phyloP scores from a whole-genome alignment of 768 basidiomycete genomes.

The Lactarius hengduanensis region DNA sequence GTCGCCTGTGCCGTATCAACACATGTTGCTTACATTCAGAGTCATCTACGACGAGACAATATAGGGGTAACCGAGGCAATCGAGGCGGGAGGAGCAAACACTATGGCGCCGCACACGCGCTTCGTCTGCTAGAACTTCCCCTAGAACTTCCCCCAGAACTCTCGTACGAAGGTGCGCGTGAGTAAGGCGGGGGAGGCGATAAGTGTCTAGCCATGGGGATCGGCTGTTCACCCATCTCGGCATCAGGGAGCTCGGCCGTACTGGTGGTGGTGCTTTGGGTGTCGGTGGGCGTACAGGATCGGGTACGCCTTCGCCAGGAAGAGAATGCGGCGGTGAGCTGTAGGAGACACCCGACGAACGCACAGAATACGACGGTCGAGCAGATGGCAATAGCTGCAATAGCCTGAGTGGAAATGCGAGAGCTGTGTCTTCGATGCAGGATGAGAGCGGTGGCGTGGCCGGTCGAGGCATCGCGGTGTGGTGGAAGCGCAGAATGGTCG shows the following conservation, averaged over 20 bases:
- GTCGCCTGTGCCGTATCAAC: neutral
- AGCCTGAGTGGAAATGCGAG: constrained; percentile 11
- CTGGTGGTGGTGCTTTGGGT: neutral
- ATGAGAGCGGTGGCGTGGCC: neutral
- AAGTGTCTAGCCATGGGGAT: neutral
- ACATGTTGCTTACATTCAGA: neutral
- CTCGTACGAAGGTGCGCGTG: constrained; percentile 25
- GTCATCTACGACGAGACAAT: neutral
- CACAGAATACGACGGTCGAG: constrained; percentile 10
- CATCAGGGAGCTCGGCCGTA: constrained; percentile 1
- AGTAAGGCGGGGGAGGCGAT: constrained; percentile 24
- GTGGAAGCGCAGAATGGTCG: neutral
- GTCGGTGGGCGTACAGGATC: neutral
- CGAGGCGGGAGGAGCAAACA: neutral
- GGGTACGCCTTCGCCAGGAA: neutral
- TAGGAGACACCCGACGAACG: constrained; percentile 9
- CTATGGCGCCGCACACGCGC: constrained; percentile 9
- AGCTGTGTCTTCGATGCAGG: neutral
- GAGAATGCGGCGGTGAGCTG: constrained; percentile 1
- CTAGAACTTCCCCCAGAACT: neutral
- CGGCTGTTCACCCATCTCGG: constrained; percentile 1
- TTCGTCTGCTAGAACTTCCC: neutral
- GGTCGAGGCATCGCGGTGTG: too few relatives aligned
- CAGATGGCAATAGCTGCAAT: constrained; percentile 12
- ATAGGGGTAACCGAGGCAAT: neutral